phyloP scores from a whole-genome alignment of 169 alveolate species.

The Babesia bigemina region DNA sequence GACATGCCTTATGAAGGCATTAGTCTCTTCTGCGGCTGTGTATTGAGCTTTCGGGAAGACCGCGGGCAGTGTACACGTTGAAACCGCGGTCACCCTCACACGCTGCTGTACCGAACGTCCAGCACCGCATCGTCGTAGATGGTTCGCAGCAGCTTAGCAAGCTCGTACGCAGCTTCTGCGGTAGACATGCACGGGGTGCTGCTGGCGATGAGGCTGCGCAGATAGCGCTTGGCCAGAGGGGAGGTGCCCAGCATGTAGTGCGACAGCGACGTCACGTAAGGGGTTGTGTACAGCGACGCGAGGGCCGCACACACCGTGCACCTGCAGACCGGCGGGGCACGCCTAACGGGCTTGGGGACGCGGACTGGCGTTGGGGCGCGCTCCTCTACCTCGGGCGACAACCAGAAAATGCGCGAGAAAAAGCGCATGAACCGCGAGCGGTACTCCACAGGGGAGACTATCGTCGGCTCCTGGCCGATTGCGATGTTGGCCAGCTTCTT shows the following conservation, averaged over 20 bases:
- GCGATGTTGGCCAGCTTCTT: slow-evolving; percentile 69
- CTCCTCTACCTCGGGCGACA: neutral
- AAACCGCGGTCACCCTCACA: neutral
- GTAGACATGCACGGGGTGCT: slow-evolving; percentile 3
- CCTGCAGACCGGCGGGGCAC: neutral
- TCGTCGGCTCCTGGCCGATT: slow-evolving; percentile 65
- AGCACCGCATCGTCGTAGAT: slow-evolving; percentile 10
- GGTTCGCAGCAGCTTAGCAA: slow-evolving; percentile 1
- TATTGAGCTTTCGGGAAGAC: neutral
- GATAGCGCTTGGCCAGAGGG: slow-evolving; percentile 28
- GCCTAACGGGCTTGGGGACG: neutral
- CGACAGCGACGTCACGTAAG: slow-evolving; percentile 21
- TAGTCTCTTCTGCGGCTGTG: neutral
- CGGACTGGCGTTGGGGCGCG: neutral
- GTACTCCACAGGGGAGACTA: slow-evolving; percentile 67
- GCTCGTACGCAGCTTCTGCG: neutral
- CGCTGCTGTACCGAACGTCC: neutral
- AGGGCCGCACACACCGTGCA: slow-evolving; percentile 18
- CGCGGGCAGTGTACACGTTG: neutral
- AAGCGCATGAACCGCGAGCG: slow-evolving; percentile 41
- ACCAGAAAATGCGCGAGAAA: slow-evolving; percentile 24
- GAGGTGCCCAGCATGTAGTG: slow-evolving; percentile 51
- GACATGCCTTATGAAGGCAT: no score
- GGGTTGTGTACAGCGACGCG: slow-evolving; percentile 2
- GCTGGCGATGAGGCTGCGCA: slow-evolving; percentile 9